These are phyloP conservation scores for Tricholoma bakamatsutake DNA, from an alignment of 768 basidiomycete species.

Conservation along the genomic window DNA sequence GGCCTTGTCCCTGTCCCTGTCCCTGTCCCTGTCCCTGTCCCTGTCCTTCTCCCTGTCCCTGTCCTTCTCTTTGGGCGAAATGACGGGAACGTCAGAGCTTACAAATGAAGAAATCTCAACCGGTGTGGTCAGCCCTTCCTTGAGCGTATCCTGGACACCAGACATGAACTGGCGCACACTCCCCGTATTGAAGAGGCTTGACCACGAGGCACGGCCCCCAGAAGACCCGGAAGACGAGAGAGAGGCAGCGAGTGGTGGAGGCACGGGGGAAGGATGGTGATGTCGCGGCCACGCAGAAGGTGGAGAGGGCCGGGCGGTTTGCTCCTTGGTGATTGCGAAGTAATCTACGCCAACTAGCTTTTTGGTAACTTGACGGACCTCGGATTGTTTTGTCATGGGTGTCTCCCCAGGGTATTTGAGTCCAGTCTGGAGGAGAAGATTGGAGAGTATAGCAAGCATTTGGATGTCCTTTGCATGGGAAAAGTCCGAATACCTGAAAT, in stretches of 20 bases:
- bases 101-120: slow-evolving; percentile 29
- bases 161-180: slow-evolving; percentile 66
- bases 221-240: slow-evolving; percentile 56
- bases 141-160: slow-evolving; percentile 48
- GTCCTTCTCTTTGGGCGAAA: background rate
- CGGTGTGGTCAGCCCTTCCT: slow-evolving; percentile 40
- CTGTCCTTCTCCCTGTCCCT: background rate
- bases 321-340: slow-evolving; percentile 44
- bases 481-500: slow-evolving; percentile 33
- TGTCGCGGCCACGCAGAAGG: slow-evolving; percentile 45
- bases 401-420: slow-evolving; percentile 7
- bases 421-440: slow-evolving; percentile 54
- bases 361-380: slow-evolving; percentile 1
- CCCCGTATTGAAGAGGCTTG: slow-evolving; percentile 65
- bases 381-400: slow-evolving; percentile 4
- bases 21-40: background rate
- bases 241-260: slow-evolving; percentile 31
- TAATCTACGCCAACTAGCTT: slow-evolving; percentile 42
- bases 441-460: slow-evolving; percentile 73
- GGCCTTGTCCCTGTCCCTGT: background rate
- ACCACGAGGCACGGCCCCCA: slow-evolving; percentile 66
- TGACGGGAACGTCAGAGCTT: background rate
- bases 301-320: slow-evolving; percentile 30
- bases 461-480: slow-evolving; percentile 61
- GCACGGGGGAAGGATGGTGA: slow-evolving; percentile 36